These are phyloP conservation scores for Harringtonia lauricola DNA, from an alignment of 2,329 filamentous ascomycete species.

Conservation along the genomic window DNA sequence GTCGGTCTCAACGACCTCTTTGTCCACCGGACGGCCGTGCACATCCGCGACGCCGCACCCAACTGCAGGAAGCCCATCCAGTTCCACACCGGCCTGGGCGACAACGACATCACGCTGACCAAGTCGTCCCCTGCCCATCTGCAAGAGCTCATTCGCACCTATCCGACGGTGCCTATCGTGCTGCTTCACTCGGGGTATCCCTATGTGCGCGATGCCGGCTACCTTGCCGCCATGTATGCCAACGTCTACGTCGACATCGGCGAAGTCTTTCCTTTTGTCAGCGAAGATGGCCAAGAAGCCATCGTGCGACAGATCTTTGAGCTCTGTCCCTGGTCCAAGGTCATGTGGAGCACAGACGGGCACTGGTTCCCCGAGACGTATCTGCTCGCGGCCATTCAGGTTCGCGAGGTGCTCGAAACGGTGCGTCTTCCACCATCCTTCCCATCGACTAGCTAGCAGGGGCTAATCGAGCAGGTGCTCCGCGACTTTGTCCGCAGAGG, in stretches of 20 bases:
- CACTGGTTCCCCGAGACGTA: constrained; percentile 73
- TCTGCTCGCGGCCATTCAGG: constrained; percentile 59
- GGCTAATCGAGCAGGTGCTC: constrained; percentile 39
- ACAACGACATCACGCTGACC: constrained; percentile 62
- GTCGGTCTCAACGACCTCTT: constrained; percentile 59
- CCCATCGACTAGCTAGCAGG: no score
- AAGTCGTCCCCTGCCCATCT: constrained; percentile 65
- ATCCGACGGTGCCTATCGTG: constrained; percentile 61
- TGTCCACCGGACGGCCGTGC: constrained; percentile 50
- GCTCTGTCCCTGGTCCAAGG: constrained; percentile 61
- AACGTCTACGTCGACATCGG: constrained; percentile 79
- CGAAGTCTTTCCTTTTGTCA: constrained; percentile 71
- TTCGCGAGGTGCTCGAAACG: constrained; percentile 57
- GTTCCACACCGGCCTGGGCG: constrained; percentile 74
- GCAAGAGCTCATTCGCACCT: constrained; percentile 60
- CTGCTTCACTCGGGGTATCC: constrained; percentile 75
- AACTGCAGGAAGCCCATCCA: constrained; percentile 60
- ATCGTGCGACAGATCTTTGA: constrained; percentile 65
- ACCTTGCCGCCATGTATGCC: constrained; percentile 63
- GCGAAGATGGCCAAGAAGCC: constrained; percentile 61
- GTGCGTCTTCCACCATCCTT: constrained; percentile 31
- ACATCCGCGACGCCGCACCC: constrained; percentile 34
- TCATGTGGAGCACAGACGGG: constrained; percentile 72
- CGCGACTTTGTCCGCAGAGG: constrained; percentile 54
- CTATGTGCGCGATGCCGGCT: constrained; percentile 67